Evolutionary conservation across 768 basidiomycete genomes (phyloP).

Genomic region (Leucogyrophana mollusca): DNA sequence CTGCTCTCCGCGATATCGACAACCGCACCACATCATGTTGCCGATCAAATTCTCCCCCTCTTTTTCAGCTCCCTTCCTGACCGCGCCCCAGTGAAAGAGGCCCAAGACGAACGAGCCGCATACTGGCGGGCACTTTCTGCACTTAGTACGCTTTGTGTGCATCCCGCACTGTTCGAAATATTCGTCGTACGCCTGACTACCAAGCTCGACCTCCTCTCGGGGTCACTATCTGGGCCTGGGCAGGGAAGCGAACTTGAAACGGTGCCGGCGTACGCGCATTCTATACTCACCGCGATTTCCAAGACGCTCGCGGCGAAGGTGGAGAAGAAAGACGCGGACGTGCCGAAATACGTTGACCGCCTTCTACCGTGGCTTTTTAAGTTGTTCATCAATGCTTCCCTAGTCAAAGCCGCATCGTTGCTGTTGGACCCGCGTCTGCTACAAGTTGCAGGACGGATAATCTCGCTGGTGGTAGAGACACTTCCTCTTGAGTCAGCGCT

Average conservation of each 20-base stretch:
- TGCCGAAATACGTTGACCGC: conserved; percentile 76
- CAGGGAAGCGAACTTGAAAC: conserved; percentile 58
- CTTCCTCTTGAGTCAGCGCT: conserved; percentile 61
- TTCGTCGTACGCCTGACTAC: conserved; percentile 75
- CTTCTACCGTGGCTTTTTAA: conserved; percentile 73
- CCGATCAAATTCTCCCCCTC: conserved; percentile 74
- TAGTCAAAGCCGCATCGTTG: conserved; percentile 22
- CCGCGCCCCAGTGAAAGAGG: conserved; percentile 52
- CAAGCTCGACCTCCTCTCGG: conserved; percentile 68
- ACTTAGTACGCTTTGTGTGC: conserved; percentile 70
- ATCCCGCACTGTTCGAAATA: conserved; percentile 78
- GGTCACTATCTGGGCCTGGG: conserved; percentile 21
- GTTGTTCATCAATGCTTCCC: conserved; percentile 49
- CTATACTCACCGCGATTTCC: conserved; percentile 70
- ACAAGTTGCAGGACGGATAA: conserved; percentile 56
- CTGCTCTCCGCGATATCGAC: conserved; percentile 63
- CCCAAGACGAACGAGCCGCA: conserved; percentile 51
- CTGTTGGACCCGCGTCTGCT: conserved; percentile 35
- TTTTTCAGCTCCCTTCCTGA: conserved; percentile 79
- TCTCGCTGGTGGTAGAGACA: conserved; percentile 65
- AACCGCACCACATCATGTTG: conserved; percentile 61
- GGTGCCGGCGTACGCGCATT: conserved; percentile 80
- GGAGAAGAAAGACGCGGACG: conserved; percentile 59
- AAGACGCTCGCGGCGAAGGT: conserved; percentile 58
- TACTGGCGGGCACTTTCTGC: conserved; percentile 69